phyloP scores from a whole-genome alignment of 192 early-diverging fungal genomes.

The Backusella macrospora region DNA sequence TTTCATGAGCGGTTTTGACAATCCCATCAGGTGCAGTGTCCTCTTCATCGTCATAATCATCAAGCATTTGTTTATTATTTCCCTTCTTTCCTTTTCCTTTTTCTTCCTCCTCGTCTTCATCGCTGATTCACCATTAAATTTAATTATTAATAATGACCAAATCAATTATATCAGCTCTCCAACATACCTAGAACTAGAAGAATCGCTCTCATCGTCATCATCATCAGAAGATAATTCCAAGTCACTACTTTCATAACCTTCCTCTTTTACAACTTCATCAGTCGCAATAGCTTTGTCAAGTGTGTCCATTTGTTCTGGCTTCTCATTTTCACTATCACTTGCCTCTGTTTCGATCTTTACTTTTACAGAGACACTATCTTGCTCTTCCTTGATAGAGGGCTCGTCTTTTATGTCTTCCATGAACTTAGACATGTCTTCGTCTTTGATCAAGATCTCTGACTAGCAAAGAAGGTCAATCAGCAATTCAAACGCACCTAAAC shows the following conservation, averaged over 20 bases:
- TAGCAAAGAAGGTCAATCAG: neutral
- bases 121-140: neutral
- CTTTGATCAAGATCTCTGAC: neutral
- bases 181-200: neutral
- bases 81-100: neutral
- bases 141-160: neutral
- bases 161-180: neutral
- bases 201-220: slow-evolving; percentile 29
- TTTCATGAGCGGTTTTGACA: slow-evolving; percentile 64
- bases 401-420: neutral
- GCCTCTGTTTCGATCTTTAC: neutral
- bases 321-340: neutral
- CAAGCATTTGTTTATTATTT: neutral
- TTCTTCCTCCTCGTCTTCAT: slow-evolving; percentile 8
- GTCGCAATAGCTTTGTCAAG: slow-evolving; percentile 43
- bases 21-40: slow-evolving; percentile 11
- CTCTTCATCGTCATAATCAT: slow-evolving; percentile 40
- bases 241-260: slow-evolving; percentile 51
- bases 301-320: slow-evolving; percentile 23
- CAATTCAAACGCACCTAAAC: neutral
- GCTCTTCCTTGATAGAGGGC: neutral
- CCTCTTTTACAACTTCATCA: slow-evolving; percentile 24
- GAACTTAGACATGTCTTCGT: neutral
- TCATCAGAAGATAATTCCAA: slow-evolving; percentile 45
- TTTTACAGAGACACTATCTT: neutral